Evolutionary conservation across 208 protist genomes (phyloP), one percentile per base, ranked within the genome.

Genomic region (Entamoeba invadens): DNA sequence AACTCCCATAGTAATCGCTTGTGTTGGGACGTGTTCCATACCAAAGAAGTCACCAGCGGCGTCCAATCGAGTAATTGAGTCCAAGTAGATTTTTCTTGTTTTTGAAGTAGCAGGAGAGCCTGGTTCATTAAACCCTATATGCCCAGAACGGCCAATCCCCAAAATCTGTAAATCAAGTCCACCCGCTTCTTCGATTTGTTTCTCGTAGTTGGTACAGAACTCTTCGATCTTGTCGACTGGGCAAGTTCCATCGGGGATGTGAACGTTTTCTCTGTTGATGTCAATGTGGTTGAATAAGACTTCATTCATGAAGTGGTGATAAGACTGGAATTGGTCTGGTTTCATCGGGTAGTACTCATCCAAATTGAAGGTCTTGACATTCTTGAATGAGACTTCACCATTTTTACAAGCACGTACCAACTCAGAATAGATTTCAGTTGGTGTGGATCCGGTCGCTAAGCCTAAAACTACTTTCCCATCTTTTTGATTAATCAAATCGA

Each of bases 101-200:
- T 46, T 94, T 12, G 95, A 92, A 3, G 91, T 46, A 0, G 38
- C 14, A 8, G 6, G 5, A 51, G 94, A 46, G 6, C 95, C 95
- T 2, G 96, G 92, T 77, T 97, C 96, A 93, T 97, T 96, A 47
- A 97, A 97, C 16, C 95, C 95, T 72, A 96, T 91, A 92, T 95
- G 93, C 93, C 46, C 93, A 47, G 93, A 45, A 21, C 92, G 93
- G 8, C 93, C 95, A 45, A 96, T 51, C 25, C 95, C 96, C 18
- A 97, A 18, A 0, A 97, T 44, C 21, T 92, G 42, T 25, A 97
- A 47, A 94, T 97, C 96, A 51, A 97, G 68, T 25, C 96, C 96
- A 72, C 96, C 96, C 42, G 31, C 10, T n/a, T 93, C 14, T 18
- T 45, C 14, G 44, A 96, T 95, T 14, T 72, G 35, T 44, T 87